Percentiles rank a stretch among this genome's conserved stretches.
Evolutionary conservation across 306 rosid genomes (phyloP).

Genomic region (Ziziphus jujuba): DNA sequence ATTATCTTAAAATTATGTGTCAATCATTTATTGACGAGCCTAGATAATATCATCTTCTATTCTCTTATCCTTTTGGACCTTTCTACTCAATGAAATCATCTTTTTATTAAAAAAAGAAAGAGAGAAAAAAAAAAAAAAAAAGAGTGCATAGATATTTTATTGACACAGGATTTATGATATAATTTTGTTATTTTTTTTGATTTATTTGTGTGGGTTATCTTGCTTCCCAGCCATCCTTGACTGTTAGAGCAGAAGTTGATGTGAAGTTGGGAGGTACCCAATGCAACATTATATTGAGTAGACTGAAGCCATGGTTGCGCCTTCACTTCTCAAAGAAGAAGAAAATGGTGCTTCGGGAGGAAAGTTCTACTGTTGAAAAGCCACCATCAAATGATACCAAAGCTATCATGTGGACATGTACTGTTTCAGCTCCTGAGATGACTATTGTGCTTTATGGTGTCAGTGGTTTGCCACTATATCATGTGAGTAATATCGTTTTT

Average conservation of each 20-base stretch:
- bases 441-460: slow-evolving; percentile 71
- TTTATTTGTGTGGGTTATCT: slow-evolving; percentile 22
- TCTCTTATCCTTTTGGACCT: too few relatives aligned
- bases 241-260: slow-evolving; percentile 90
- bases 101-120: too few relatives aligned
- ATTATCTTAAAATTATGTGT: too few relatives aligned
- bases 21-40: too few relatives aligned
- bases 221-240: slow-evolving; percentile 60
- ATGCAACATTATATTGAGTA: slow-evolving; percentile 81
- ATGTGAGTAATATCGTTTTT: slow-evolving; percentile 56
- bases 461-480: slow-evolving; percentile 75
- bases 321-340: slow-evolving; percentile 68
- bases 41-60: too few relatives aligned
- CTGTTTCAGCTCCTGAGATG: slow-evolving; percentile 98
- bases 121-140: too few relatives aligned
- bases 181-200: slow-evolving; percentile 21
- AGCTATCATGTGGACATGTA: slow-evolving; percentile 90
- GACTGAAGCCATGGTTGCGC: slow-evolving; percentile 81
- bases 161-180: slow-evolving; percentile 7
- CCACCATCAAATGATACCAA: slow-evolving; percentile 59
- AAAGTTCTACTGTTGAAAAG: slow-evolving; percentile 49
- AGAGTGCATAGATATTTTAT: slow-evolving; percentile 1
- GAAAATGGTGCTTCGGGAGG: slow-evolving; percentile 70
- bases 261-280: slow-evolving; percentile 89
- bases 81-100: too few relatives aligned